Base-by-base conservation (phyloP, 208 protist genomes). In the Acanthamoeba royreba region DNA sequence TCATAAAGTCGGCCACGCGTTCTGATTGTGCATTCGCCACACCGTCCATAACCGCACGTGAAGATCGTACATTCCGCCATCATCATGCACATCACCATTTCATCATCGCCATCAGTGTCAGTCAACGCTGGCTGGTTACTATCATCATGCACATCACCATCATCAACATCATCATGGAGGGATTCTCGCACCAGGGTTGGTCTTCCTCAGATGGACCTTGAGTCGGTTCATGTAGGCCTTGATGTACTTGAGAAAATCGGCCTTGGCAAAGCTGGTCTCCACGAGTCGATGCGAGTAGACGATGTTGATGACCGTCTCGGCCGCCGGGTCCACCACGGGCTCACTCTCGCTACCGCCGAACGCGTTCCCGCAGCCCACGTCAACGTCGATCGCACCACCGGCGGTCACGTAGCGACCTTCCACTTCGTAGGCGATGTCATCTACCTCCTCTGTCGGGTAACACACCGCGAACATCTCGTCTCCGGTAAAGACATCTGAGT, bases 381-480 rank as follows among this genome's bases (percentile, higher is more conserved):
- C 87, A 28, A 92, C 38, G 33, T 89, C 81, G 17, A 52, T 61
- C 5, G 40, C 87, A 40, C 58, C 58, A 35, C 61, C 61, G 2
- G 61, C 47, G 22, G 55, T 38, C 61, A 92, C 87, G 25, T 58
- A 28, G 38, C 38, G 22, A 28, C 87, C 87, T 35, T 92, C 87
- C 19, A 92, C 87, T 42, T 61, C 42, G 63, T 38, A 92, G 13
- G 40, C 87, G n/a, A 92, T 79, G 58, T 92, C 87, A 46, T 92
- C 87, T 17, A 92, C 61, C 58, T 31, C 61, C 42, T 90, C 40
- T 17, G 38, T 79, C 35, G 87, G 87, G 58, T 92, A 92, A 46
- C 87, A 92, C 19, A 81, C 40, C 15, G 87, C 25, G 33, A 92
- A 92, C 87, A 92, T 92, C 87, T 92, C 87, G 55, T 92, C 87